A percentile compares a stretch with the other conserved stretches of the same genome.
These are phyloP conservation scores for Tolypocladium pustulatum DNA, from an alignment of 2,329 filamentous ascomycete species.

Conservation along the genomic window DNA sequence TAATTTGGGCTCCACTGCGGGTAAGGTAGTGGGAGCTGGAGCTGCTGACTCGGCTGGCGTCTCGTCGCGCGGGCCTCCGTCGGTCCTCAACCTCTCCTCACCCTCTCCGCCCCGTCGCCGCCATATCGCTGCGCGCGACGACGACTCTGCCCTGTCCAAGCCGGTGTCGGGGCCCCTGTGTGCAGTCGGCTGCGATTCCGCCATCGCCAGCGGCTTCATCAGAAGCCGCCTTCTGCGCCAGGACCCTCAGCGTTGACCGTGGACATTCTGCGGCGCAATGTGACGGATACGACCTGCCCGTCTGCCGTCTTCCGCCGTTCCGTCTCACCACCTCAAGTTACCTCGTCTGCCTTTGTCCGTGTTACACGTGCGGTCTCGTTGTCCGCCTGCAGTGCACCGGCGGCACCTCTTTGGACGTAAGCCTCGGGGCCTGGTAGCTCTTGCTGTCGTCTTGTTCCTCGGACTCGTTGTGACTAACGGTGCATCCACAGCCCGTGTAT, in stretches of 20 bases:
- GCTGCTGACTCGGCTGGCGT: neutral
- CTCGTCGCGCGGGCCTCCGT: neutral
- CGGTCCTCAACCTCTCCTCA: neutral
- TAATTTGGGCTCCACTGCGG: neutral
- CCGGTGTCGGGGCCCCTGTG: neutral
- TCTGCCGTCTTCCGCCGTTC: constrained; percentile 5
- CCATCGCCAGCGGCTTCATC: neutral
- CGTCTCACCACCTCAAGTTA: neutral
- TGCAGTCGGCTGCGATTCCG: neutral
- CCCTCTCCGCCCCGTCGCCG: neutral
- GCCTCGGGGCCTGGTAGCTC: neutral
- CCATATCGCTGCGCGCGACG: neutral
- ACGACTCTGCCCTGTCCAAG: neutral
- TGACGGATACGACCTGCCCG: constrained; percentile 3
- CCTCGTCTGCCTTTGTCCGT: neutral
- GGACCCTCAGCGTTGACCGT: neutral
- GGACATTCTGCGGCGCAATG: constrained; percentile 9
- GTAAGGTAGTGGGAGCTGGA: neutral
- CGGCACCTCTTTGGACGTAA: neutral
- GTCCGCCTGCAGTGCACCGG: neutral
- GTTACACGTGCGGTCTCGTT: neutral
- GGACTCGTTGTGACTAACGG: neutral
- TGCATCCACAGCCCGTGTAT: neutral
- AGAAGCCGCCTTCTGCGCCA: neutral
- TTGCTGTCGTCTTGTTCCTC: neutral